Evolutionary conservation across 306 rosid species (phyloP).

Genomic region (Castanospermum australe): DNA sequence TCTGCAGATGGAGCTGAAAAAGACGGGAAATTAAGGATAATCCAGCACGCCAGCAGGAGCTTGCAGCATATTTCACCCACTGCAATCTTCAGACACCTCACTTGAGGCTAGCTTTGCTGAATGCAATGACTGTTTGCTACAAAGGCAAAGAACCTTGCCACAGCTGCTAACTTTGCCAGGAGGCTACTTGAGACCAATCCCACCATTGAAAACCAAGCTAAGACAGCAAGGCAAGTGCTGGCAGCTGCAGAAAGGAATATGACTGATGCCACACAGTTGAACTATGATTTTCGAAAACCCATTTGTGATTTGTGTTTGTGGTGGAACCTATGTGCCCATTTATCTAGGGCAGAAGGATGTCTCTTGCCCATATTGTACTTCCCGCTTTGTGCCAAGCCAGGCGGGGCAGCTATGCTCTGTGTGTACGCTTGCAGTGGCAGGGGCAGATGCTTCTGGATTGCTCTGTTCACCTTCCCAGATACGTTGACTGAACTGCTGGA

Average conservation of each 20-base stretch:
- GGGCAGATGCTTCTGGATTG: conserved; percentile 93
- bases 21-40: conserved; percentile 71
- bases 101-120: conserved; percentile 79
- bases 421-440: conserved; percentile 84
- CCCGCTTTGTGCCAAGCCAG: conserved; percentile 83
- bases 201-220: conserved; percentile 73
- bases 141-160: conserved; percentile 84
- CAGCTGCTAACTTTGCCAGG: conserved; percentile 83
- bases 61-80: conserved; percentile 95
- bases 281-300: conserved; percentile 90
- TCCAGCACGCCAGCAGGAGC: conserved; percentile 83
- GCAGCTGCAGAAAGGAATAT: conserved; percentile 89
- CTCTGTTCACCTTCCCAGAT: conserved; percentile 82
- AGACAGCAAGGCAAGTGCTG: conserved; percentile 83
- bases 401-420: conserved; percentile 79
- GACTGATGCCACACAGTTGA: conserved; percentile 71
- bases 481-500: conserved; percentile 54
- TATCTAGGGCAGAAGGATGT: conserved; percentile 89
- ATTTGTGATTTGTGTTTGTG: conserved; percentile 86
- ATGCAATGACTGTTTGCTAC: conserved; percentile 73
- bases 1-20: conserved; percentile 75
- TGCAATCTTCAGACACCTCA: conserved; percentile 92
- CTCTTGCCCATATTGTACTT: conserved; percentile 82
- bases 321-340: conserved; percentile 84
- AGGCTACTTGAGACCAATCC: conserved; percentile 91